A percentile compares a stretch with the other conserved stretches of the same genome.
These are phyloP conservation scores for Colletotrichum costaricense DNA, from an alignment of 2,329 filamentous ascomycete genomes.

Conservation along the genomic window DNA sequence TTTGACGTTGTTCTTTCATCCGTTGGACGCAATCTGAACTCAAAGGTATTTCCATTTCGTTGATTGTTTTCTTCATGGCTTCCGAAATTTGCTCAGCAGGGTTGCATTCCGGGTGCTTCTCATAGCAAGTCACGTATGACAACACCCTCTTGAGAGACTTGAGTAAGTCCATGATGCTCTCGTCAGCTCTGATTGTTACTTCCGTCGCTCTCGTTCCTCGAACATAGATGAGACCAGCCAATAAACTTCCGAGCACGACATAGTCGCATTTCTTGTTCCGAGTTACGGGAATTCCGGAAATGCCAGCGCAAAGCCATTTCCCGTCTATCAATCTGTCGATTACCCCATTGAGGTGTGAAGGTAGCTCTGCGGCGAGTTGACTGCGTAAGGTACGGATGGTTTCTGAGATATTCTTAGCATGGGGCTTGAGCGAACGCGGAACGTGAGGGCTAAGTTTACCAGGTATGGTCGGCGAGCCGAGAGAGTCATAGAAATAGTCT, in stretches of 20 bases:
- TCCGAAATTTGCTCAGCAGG: slow-evolving; percentile 6
- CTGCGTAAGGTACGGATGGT: slow-evolving; percentile 4
- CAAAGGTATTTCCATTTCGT: slow-evolving; percentile 4
- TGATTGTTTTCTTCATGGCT: slow-evolving; percentile 19
- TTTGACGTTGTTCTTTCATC: slow-evolving; percentile 25
- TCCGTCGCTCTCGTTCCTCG: slow-evolving; percentile 18
- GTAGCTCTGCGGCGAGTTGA: slow-evolving; percentile 16
- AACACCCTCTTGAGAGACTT: slow-evolving; percentile 28
- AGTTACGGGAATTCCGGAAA: slow-evolving; percentile 27
- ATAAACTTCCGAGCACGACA: slow-evolving; percentile 22
- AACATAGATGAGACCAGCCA: slow-evolving; percentile 22
- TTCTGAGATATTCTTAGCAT: background rate
- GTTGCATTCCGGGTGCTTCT: slow-evolving; percentile 28
- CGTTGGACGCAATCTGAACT: background rate
- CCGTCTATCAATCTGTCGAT: slow-evolving; percentile 18
- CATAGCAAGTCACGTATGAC: slow-evolving; percentile 25
- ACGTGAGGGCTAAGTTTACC: background rate
- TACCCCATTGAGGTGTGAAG: slow-evolving; percentile 21
- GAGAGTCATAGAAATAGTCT: slow-evolving; percentile 13
- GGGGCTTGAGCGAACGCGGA: no score
- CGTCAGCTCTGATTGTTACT: slow-evolving; percentile 9
- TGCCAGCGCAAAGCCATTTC: slow-evolving; percentile 26
- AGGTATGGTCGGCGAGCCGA: slow-evolving; percentile 22
- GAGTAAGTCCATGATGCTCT: slow-evolving; percentile 26
- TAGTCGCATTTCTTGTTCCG: slow-evolving; percentile 33